Evolutionary conservation across 2,329 filamentous ascomycete genomes (phyloP).

Genomic region (Aspergillus luchuensis): DNA sequence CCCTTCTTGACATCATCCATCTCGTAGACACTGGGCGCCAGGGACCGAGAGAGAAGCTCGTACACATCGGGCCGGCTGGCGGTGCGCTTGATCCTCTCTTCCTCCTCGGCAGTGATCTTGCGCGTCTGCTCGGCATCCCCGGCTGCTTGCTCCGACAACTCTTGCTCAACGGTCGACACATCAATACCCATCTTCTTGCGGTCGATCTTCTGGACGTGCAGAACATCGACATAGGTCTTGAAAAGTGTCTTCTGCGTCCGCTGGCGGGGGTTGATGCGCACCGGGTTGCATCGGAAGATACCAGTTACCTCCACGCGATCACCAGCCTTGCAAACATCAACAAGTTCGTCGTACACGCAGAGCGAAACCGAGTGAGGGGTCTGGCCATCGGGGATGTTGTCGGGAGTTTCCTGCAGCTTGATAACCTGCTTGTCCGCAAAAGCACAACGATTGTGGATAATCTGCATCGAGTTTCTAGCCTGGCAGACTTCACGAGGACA

Average conservation of each 20-base stretch:
- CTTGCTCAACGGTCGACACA: slow-evolving; percentile 80
- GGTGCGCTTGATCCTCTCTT: slow-evolving; percentile 81
- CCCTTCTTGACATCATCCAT: slow-evolving; percentile 99
- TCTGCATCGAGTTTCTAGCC: slow-evolving; percentile 94
- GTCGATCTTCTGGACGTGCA: slow-evolving; percentile 96
- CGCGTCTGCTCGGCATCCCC: slow-evolving; percentile 80
- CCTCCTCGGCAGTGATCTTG: slow-evolving; percentile 81
- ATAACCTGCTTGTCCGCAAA: slow-evolving; percentile 99
- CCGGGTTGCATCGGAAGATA: slow-evolving; percentile 92
- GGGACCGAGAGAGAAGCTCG: slow-evolving; percentile 82
- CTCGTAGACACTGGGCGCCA: slow-evolving; percentile 95
- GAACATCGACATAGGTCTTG: slow-evolving; percentile 95
- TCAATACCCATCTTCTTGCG: slow-evolving; percentile 93
- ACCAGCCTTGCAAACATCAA: slow-evolving; percentile 97
- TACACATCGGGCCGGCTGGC: slow-evolving; percentile 84
- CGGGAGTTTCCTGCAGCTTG: slow-evolving; percentile 96
- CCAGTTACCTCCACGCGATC: slow-evolving; percentile 94
- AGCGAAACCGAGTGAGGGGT: slow-evolving; percentile 96
- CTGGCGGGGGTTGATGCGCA: slow-evolving; percentile 91
- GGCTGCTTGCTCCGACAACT: slow-evolving; percentile 70
- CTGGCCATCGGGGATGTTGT: slow-evolving; percentile 90
- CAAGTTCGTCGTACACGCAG: slow-evolving; percentile 93
- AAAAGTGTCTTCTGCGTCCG: slow-evolving; percentile 91
- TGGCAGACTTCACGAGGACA: slow-evolving; percentile 82
- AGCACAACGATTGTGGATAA: slow-evolving; percentile 90